A percentile compares a stretch with the other conserved stretches of the same genome.
Conservation (phyloP, 1,139 yeast genomes). For the Suhomyces panamericanus region DNA sequence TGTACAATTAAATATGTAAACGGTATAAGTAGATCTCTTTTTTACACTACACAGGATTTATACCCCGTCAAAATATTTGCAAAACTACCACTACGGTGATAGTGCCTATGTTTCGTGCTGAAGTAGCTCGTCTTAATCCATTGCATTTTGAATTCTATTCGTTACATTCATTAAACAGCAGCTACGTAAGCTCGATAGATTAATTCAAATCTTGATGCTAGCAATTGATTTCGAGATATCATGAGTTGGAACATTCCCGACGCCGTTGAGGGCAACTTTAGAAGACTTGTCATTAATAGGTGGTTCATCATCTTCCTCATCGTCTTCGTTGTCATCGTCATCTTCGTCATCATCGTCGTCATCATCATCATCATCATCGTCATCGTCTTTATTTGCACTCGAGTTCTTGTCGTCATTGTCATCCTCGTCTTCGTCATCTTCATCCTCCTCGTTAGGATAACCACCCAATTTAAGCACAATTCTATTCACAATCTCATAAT, state of each 20-base stretch:
- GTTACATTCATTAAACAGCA: slow-evolving; percentile 4
- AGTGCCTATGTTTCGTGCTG: no score
- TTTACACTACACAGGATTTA: no score
- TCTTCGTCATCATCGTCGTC: slow-evolving; percentile 44
- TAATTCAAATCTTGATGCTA: slow-evolving; percentile 1
- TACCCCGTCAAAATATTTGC: no score
- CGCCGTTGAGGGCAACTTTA: background rate
- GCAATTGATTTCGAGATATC: background rate
- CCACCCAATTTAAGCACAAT: slow-evolving; percentile 85
- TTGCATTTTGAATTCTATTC: background rate
- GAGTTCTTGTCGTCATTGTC: slow-evolving; percentile 30
- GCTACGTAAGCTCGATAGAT: background rate
- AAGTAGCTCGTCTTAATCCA: no score
- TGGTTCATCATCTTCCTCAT: slow-evolving; percentile 22
- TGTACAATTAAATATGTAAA: no score
- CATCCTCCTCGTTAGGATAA: slow-evolving; percentile 84
- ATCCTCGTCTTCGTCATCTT: slow-evolving; percentile 63
- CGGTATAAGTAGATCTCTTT: no score
- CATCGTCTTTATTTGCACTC: slow-evolving; percentile 35
- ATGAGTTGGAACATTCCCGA: background rate
- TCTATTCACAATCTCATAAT: slow-evolving; percentile 86
- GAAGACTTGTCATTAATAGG: background rate
- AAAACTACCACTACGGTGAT: no score
- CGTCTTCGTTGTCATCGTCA: slow-evolving; percentile 45
- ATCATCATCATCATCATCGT: slow-evolving; percentile 43